These are phyloP conservation scores for Gymnopilus dilepis DNA, from an alignment of 768 basidiomycete genomes.

Conservation along the genomic window DNA sequence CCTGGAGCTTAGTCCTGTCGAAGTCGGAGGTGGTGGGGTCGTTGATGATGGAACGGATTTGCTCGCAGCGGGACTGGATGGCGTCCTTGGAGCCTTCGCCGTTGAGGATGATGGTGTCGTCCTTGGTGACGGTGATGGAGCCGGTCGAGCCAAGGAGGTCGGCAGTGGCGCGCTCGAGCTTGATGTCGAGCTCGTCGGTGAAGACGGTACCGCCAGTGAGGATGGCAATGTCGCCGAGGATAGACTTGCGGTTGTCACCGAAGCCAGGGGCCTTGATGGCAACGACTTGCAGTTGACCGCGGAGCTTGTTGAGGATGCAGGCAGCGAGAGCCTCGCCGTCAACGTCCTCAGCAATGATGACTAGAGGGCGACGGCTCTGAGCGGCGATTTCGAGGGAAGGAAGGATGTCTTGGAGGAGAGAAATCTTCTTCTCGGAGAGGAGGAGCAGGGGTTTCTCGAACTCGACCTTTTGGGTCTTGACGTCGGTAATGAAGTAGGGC, in stretches of 20 bases:
- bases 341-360: conserved; percentile 97
- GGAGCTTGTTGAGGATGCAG: conserved; percentile 98
- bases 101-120: conserved; percentile 96
- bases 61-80: conserved; percentile 94
- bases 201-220: conserved; percentile 98
- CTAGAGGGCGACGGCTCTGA: conserved; percentile 82
- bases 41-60: conserved; percentile 82
- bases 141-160: conserved; percentile 93
- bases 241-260: conserved; percentile 98
- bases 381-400: conserved; percentile 86
- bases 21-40: conserved; percentile 91
- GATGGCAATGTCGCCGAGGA: conserved; percentile 96
- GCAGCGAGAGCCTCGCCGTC: conserved; percentile 98
- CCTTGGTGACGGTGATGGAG: conserved; percentile 93
- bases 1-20: conserved; percentile 94
- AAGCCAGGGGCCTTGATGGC: conserved; percentile 98
- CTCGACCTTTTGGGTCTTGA: conserved; percentile 95
- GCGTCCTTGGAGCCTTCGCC: conserved; percentile 90
- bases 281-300: conserved; percentile 92
- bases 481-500: conserved; percentile 98
- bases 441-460: conserved; percentile 96
- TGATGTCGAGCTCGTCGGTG: conserved; percentile 95
- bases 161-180: conserved; percentile 87
- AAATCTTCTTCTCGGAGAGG: conserved; percentile 98
- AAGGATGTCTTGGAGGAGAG: conserved; percentile 91